Evolutionary conservation across 2,329 filamentous ascomycete species (phyloP).

Genomic region (Penicillium sp.): DNA sequence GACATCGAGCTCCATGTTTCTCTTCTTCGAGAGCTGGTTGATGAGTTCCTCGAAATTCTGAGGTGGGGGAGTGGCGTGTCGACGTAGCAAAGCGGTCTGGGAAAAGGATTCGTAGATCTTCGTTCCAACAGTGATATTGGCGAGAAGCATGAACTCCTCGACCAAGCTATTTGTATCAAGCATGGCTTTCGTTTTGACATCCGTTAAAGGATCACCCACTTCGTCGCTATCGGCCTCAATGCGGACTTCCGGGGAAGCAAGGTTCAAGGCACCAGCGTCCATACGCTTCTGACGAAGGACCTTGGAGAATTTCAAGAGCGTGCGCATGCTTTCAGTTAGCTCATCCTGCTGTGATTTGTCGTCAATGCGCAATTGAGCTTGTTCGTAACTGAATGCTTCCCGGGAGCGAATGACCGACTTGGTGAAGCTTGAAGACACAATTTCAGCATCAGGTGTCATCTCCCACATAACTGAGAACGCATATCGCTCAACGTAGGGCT

Average conservation of each 20-base stretch:
- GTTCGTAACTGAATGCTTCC: conserved; percentile 96
- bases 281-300: conserved; percentile 93
- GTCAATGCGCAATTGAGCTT: conserved; percentile 91
- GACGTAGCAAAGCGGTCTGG: conserved; percentile 88
- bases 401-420: conserved; percentile 97
- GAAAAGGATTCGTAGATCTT: conserved; percentile 91
- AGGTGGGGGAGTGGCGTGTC: conserved; percentile 87
- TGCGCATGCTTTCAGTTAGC: conserved; percentile 84
- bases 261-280: conserved; percentile 89
- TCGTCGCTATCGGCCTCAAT: conserved; percentile 94
- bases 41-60: conserved; percentile 94
- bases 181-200: conserved; percentile 91
- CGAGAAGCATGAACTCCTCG: conserved; percentile 98
- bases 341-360: conserved; percentile 84
- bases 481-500: conserved; percentile 94
- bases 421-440: conserved; percentile 82
- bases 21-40: conserved; percentile 86
- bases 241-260: conserved; percentile 96
- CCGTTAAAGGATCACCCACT: conserved; percentile 83
- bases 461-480: conserved; percentile 89
- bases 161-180: conserved; percentile 97
- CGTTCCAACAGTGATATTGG: conserved; percentile 89
- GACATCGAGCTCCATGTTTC: conserved; percentile 72
- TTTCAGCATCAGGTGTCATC: conserved; percentile 77
- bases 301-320: conserved; percentile 82